These are phyloP conservation scores for Phycomyces nitens DNA, from an alignment of 192 early-diverging fungal genomes.

Conservation along the genomic window DNA sequence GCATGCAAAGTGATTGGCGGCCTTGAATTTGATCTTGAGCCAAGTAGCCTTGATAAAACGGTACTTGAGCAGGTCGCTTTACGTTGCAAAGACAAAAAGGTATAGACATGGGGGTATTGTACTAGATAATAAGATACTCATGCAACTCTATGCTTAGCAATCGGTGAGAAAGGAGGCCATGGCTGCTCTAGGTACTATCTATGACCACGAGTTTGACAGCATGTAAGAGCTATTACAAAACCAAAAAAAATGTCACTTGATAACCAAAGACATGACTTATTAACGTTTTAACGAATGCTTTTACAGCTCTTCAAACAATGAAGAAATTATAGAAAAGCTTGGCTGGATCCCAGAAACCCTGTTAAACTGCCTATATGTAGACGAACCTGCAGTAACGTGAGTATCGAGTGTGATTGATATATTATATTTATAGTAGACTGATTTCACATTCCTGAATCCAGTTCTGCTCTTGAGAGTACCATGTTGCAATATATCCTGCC, in stretches of 20 bases:
- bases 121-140: neutral
- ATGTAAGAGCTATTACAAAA: conserved; percentile 50
- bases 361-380: conserved; percentile 81
- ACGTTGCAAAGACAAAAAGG: conserved; percentile 89
- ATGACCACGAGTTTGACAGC: conserved; percentile 66
- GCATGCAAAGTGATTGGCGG: conserved; percentile 65
- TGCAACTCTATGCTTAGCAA: conserved; percentile 20
- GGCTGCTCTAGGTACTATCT: conserved; percentile 65
- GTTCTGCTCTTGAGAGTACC: conserved; percentile 57
- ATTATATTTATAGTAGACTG: no score
- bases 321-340: conserved; percentile 58
- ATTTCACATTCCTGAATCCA: no score
- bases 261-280: no score
- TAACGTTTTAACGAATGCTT: no score
- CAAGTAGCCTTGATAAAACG: conserved; percentile 53
- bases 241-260: no score
- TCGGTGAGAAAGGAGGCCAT: conserved; percentile 76
- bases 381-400: conserved; percentile 77
- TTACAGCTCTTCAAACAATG: conserved; percentile 47
- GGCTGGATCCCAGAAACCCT: conserved; percentile 80
- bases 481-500: conserved; percentile 62
- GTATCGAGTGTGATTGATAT: conserved; percentile 10
- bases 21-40: conserved; percentile 59
- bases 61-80: conserved; percentile 61
- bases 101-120: conserved; percentile 19